Base-by-base conservation (phyloP, 768 basidiomycete species). In the Tricholoma matsutake region DNA sequence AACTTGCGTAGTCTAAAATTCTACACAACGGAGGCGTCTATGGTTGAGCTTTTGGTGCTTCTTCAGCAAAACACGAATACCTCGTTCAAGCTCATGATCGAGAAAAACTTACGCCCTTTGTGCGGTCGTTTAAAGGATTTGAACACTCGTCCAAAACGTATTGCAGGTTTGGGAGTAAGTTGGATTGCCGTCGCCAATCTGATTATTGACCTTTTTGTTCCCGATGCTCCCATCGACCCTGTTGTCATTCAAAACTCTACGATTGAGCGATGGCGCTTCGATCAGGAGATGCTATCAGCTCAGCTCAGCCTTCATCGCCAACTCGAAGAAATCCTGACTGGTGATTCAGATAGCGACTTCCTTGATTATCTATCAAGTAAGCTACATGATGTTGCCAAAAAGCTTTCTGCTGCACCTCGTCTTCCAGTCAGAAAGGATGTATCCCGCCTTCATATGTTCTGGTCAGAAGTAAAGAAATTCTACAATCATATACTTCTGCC, bases 211-310 rank as follows among this genome's bases (percentile, higher is more conserved):
- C 81, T 96, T 18, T 88, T 89, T 68, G 79, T 98, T 39, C 94
- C 97, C 0, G 83, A 93, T 70, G 76, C 84, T 1, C 94, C 96
- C 2, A 75, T 98, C 54, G 97, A 99, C 71, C 97, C 97, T 28
- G 86, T 88, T 6, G 86, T 86, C 22, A 81, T 87, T 34, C 79
- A 86, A 57, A 79, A 76, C 55, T 82, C 77, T 53, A 75, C 77
- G 0, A 67, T 68, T 1, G 71, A 76, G 31, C 83, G 86, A 29
- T 78, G 81, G 69, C 67, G 69, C 29, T 67, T 77, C 54, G 78
- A 85, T 57, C 65, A 75, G 32, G 64, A 69, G 1, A 66, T 76
- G 25, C 64, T 91, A 3, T 62, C 68, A 3, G 72, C 74, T 2
- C 85, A 92, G 71, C 69, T 87, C 7, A 56, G 66, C 6, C 75